Evolutionary conservation across 768 basidiomycete species (phyloP).

Genomic region (Rhodotorula graminis): DNA sequence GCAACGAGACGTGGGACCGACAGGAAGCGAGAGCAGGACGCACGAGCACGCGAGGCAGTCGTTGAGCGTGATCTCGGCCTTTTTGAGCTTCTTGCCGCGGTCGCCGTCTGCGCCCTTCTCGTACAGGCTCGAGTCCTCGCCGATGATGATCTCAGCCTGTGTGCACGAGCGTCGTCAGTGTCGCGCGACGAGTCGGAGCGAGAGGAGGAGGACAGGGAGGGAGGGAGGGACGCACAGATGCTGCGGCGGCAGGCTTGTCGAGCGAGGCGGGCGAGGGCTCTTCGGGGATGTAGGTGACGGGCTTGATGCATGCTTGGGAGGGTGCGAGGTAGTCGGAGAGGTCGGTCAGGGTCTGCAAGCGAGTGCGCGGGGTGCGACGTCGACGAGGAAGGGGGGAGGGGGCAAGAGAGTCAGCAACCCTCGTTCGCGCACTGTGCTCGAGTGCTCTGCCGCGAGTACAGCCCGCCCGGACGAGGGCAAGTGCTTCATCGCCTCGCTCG

Average conservation of each 20-base stretch:
- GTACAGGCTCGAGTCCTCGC: constrained; percentile 69
- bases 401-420: background rate
- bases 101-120: constrained; percentile 61
- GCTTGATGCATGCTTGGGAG: constrained; percentile 95
- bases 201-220: background rate
- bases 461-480: background rate
- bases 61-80: constrained; percentile 91
- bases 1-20: background rate
- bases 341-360: constrained; percentile 5
- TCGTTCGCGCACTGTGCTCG: no score
- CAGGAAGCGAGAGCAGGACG: constrained; percentile 41
- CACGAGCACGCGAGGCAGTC: constrained; percentile 98
- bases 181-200: background rate
- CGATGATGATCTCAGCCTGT: constrained; percentile 89
- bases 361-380: background rate
- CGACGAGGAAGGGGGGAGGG: no score
- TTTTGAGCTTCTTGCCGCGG: constrained; percentile 63
- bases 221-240: constrained; percentile 17
- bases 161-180: constrained; percentile 45
- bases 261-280: constrained; percentile 53
- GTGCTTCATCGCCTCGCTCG: background rate
- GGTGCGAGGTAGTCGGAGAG: constrained; percentile 80
- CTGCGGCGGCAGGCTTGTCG: constrained; percentile 35
- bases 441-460: no score
- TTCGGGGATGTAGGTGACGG: constrained; percentile 60